Evolutionary conservation across 805 yeast species (phyloP).

Genomic region (Candida stauntonica): DNA sequence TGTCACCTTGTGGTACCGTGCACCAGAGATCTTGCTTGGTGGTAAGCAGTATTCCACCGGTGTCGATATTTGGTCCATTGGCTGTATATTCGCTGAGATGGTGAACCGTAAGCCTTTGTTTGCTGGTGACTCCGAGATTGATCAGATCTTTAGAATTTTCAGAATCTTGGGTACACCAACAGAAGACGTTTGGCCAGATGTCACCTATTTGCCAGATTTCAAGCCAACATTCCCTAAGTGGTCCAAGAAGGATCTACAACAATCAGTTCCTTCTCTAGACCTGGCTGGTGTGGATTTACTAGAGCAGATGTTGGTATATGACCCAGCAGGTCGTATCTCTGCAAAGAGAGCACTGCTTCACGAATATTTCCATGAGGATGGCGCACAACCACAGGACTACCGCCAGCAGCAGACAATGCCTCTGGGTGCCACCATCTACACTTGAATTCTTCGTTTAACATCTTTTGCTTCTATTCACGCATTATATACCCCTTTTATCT

Average conservation of each 20-base stretch:
- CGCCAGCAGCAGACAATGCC: constrained; percentile 28
- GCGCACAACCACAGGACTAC: constrained; percentile 22
- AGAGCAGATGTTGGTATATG: constrained; percentile 76
- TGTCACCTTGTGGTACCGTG: constrained; percentile 95
- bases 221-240: constrained; percentile 92
- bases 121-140: constrained; percentile 98
- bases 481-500: constrained; percentile 20
- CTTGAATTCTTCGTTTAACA: constrained; percentile 8
- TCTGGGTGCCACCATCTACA: constrained; percentile 28
- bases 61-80: constrained; percentile 98
- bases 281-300: constrained; percentile 79
- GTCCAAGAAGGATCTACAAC: constrained; percentile 67
- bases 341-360: constrained; percentile 91
- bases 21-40: constrained; percentile 93
- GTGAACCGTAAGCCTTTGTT: constrained; percentile 90
- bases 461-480: neutral
- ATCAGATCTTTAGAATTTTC: constrained; percentile 91
- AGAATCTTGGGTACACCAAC: constrained; percentile 91
- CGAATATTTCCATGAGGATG: constrained; percentile 72
- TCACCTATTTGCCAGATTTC: constrained; percentile 84
- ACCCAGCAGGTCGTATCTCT: constrained; percentile 89
- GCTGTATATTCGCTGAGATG: constrained; percentile 98
- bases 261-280: constrained; percentile 75
- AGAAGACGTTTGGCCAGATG: constrained; percentile 94
- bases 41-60: constrained; percentile 97